These are phyloP conservation scores for Dactylis glomerata DNA, from an alignment of 176 grass and related monocot genomes.

Conservation along the genomic window DNA sequence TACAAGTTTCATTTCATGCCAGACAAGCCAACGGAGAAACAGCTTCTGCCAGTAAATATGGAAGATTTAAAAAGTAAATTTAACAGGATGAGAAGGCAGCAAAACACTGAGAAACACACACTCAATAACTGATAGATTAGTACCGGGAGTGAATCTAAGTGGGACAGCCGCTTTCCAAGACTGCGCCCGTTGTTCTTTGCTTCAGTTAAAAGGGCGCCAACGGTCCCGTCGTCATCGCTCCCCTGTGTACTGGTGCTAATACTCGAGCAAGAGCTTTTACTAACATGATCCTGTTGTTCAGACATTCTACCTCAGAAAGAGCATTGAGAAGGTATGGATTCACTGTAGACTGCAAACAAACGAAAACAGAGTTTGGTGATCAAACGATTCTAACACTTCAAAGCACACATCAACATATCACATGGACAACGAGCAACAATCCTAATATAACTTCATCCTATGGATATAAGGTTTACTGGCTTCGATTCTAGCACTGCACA, in stretches of 20 bases:
- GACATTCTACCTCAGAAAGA: constrained; percentile 63
- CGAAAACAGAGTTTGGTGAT: not conserved
- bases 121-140: not conserved
- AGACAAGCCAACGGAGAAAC: not conserved
- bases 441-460: not conserved
- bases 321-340: constrained; percentile 28
- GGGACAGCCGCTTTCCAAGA: constrained; percentile 86
- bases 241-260: constrained; percentile 75
- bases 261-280: constrained; percentile 92
- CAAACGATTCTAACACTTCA: not conserved
- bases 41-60: not conserved
- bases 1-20: constrained; percentile 4
- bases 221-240: constrained; percentile 71
- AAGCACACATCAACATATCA: not conserved
- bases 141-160: constrained; percentile 98
- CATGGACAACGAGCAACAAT: not conserved
- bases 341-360: constrained; percentile 22
- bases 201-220: constrained; percentile 81
- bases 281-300: constrained; percentile 64
- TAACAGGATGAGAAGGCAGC: constrained; percentile 3
- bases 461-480: not conserved
- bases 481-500: not conserved
- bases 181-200: constrained; percentile 51
- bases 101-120: not conserved
- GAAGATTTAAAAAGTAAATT: constrained; percentile 18